Evolutionary conservation across 495 filamentous ascomycete genomes (phyloP), one percentile per base, ranked within the genome.

Genomic region (Aspergillus baeticus): DNA sequence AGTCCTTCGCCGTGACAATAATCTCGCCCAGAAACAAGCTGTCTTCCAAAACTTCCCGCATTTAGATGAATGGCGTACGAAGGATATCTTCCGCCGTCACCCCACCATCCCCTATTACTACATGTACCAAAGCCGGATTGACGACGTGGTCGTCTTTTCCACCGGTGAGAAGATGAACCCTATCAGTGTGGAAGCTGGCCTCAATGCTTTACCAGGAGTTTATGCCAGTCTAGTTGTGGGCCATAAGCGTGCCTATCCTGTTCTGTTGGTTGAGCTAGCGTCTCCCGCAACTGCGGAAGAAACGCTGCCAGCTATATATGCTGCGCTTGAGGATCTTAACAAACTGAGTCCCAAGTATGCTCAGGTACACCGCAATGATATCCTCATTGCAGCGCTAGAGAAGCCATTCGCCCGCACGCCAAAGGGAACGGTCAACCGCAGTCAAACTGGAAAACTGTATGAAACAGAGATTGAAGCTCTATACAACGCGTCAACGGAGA

Each of bases 101-200:
- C 78, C 79, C 2, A 72, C 69, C 0, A 61, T 76, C 38, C 60
- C 69, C 0, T 59, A 77, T 35, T 60, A 76, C 45, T 85, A 77
- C 79, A 67, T 68, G 20, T 83, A 81, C 47, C 59, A 66, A 26
- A 79, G 82, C 6, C 70, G 84, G 7, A 67, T 65, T 13, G 84
- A 87, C 58, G 83, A 84, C 64, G 68, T 86, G 51, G 77, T 86
- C 29, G 81, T 85, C 10, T 77, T 86, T 53, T 79, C 76, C 1
- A 84, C 78, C 59, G 84, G 80, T 18, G 81, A 85, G 67, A 87
- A 85, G 63, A 62, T 84, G 5, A 84, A 85, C 57, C 82, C 83
- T 1, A 64, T 82, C 6, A 65, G 66, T 4, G 71, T 85, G 17
- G 84, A 87, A 57, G 56, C 63, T 7, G 66, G 59, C 3, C 51